Conservation (phyloP, 768 basidiomycete species). For the Tylopilus rubrobrunneus region DNA sequence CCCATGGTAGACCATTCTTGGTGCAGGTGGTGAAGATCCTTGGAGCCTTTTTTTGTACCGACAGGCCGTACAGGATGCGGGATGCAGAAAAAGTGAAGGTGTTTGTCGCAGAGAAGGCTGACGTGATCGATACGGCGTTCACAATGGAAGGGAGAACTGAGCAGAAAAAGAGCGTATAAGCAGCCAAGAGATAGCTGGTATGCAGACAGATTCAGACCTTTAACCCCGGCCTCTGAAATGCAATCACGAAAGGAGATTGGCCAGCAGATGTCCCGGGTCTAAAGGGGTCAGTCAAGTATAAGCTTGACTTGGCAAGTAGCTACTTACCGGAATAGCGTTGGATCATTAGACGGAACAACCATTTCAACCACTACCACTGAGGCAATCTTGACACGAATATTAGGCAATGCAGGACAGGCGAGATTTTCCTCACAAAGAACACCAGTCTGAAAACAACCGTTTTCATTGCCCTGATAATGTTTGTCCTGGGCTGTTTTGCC, state of each 20-base stretch:
- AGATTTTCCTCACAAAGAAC: constrained; percentile 12
- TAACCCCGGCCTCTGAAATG: constrained; percentile 71
- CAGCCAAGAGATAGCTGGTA: constrained; percentile 7
- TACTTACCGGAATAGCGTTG: constrained; percentile 41
- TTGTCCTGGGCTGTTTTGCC: constrained; percentile 71
- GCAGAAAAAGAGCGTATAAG: not conserved
- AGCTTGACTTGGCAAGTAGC: not conserved
- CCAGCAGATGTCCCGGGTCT: constrained; percentile 43
- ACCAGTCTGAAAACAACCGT: constrained; percentile 80
- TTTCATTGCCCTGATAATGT: constrained; percentile 71
- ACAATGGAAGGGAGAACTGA: constrained; percentile 61
- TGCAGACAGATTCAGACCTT: constrained; percentile 33
- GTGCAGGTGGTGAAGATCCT: constrained; percentile 45
- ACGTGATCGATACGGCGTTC: constrained; percentile 69
- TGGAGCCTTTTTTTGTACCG: constrained; percentile 50
- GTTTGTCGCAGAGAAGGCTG: constrained; percentile 70
- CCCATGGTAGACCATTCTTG: constrained; percentile 47
- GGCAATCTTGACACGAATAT: constrained; percentile 11
- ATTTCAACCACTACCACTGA: constrained; percentile 59
- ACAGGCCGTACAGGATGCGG: constrained; percentile 42
- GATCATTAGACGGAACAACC: constrained; percentile 70
- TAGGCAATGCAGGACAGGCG: not conserved
- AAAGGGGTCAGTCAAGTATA: not conserved
- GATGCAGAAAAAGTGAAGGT: constrained; percentile 38
- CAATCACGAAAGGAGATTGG: constrained; percentile 82